Conservation (phyloP, 345 rosid genomes). For the Eucalyptus fibrosa region DNA sequence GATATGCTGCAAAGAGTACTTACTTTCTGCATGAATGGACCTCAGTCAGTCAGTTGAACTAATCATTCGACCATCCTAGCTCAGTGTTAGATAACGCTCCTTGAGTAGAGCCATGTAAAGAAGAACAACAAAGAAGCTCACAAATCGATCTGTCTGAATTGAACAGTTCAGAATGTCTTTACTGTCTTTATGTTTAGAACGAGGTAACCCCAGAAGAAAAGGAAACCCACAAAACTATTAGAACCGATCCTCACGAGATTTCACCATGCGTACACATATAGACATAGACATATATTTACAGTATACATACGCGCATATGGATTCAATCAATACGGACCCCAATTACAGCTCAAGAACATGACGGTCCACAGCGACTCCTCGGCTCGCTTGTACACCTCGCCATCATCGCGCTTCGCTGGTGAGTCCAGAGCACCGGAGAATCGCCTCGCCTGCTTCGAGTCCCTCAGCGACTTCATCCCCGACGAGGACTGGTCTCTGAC, state of each 20-base stretch:
- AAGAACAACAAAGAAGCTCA: not conserved
- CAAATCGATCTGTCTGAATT: not conserved
- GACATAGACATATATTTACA: not conserved
- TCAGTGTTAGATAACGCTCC: not conserved
- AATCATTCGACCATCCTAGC: no score
- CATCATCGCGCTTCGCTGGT: not conserved
- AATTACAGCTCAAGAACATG: conserved; percentile 68
- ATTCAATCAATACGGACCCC: conserved; percentile 44
- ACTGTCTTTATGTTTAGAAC: not conserved
- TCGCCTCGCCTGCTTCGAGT: conserved; percentile 32
- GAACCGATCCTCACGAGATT: not conserved
- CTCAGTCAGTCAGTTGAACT: no score
- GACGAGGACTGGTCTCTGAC: conserved; percentile 40
- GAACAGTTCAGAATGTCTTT: not conserved
- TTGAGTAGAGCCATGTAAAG: not conserved
- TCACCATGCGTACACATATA: not conserved
- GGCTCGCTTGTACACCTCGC: conserved; percentile 30
- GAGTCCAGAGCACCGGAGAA: conserved; percentile 31
- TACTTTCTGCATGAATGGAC: no score
- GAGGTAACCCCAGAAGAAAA: not conserved
- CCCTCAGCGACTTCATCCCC: not conserved
- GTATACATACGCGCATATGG: not conserved
- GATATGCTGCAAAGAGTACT: no score
- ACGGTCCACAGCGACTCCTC: conserved; percentile 70
- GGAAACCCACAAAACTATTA: not conserved